Percentiles rank a stretch among this genome's conserved stretches.
These are phyloP conservation scores for Moniliophthora roreri DNA, from an alignment of 1,284 basidiomycete species.

Conservation along the genomic window DNA sequence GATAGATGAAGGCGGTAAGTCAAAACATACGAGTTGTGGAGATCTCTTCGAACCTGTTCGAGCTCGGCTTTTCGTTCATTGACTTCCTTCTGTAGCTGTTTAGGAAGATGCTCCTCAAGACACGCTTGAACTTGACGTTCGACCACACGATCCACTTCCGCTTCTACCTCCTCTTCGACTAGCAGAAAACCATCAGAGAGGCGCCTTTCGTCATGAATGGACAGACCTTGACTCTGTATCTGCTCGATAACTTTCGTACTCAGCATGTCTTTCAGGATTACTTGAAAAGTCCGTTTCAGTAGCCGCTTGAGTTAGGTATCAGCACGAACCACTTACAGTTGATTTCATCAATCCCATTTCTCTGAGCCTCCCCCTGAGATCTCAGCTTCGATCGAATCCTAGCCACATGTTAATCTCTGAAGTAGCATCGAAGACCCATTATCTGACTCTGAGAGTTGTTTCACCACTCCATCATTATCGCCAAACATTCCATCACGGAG, in stretches of 20 bases:
- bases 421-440: too few species aligned
- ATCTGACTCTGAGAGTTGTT: neutral
- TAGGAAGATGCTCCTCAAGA: conserved; percentile 44
- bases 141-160: conserved; percentile 47
- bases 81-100: conserved; percentile 46
- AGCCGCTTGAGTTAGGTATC: neutral
- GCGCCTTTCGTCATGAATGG: neutral
- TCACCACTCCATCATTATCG: neutral
- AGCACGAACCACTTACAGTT: conserved; percentile 31
- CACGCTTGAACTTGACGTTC: conserved; percentile 42
- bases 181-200: conserved; percentile 1
- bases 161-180: conserved; percentile 45
- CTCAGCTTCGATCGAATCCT: conserved; percentile 45
- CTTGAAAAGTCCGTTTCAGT: conserved; percentile 25
- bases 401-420: too few species aligned
- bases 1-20: neutral
- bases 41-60: conserved; percentile 43
- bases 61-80: conserved; percentile 45
- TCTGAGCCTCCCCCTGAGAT: conserved; percentile 40
- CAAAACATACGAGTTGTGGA: conserved; percentile 54
- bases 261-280: conserved; percentile 44
- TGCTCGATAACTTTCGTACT: conserved; percentile 42
- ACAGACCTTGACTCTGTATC: conserved; percentile 42
- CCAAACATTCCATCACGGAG: neutral
- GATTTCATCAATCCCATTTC: conserved; percentile 46